These are phyloP conservation scores for Lichtheimia corymbifera DNA, from an alignment of 371 early-diverging fungal genomes.

Conservation along the genomic window DNA sequence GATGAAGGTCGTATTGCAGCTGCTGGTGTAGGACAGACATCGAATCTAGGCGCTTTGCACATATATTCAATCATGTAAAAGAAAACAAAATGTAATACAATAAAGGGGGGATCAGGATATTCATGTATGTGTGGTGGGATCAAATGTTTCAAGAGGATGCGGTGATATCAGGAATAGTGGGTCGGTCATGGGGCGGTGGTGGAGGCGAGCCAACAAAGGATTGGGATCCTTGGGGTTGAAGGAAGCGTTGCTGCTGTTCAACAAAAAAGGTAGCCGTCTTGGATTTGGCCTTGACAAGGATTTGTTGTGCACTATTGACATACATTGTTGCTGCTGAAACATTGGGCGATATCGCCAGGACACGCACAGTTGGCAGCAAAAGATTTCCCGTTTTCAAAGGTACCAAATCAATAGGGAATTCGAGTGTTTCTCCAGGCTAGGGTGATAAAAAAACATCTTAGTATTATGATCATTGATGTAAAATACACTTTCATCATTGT, in stretches of 20 bases:
- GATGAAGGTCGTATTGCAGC: slow-evolving; percentile 13
- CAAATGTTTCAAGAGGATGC: neutral
- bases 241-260: slow-evolving; percentile 62
- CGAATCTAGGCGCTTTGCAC: slow-evolving; percentile 16
- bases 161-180: neutral
- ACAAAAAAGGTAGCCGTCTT: slow-evolving; percentile 70
- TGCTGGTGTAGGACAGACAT: slow-evolving; percentile 15
- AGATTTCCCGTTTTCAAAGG: slow-evolving; percentile 71
- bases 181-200: neutral
- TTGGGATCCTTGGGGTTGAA: slow-evolving; percentile 23
- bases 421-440: slow-evolving; percentile 54
- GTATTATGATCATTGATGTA: neutral
- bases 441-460: neutral
- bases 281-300: slow-evolving; percentile 64
- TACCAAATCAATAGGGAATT: slow-evolving; percentile 59
- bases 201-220: slow-evolving; percentile 2
- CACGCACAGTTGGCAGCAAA: slow-evolving; percentile 56
- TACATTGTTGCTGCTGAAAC: slow-evolving; percentile 61
- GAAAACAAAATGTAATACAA: neutral
- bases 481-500: neutral
- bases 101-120: neutral
- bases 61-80: slow-evolving; percentile 15
- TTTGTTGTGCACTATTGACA: slow-evolving; percentile 64
- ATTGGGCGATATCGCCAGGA: slow-evolving; percentile 50
- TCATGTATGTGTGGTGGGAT: neutral